Evolutionary conservation across 306 rosid genomes (phyloP).

Genomic region (Casuarina glauca): DNA sequence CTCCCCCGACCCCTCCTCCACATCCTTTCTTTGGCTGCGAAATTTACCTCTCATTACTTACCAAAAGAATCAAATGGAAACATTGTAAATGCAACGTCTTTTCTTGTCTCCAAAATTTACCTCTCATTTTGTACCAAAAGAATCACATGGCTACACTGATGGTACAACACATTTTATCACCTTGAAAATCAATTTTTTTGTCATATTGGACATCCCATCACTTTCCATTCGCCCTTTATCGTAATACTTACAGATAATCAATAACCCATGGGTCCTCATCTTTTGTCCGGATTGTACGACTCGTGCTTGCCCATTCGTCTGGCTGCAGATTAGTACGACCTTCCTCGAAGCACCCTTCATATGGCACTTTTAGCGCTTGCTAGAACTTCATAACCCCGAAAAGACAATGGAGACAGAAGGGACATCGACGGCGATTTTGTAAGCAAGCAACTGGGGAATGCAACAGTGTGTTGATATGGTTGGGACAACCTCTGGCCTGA

Average conservation of each 20-base stretch:
- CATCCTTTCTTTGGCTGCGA: neutral
- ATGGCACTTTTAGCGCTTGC: neutral
- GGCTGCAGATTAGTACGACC: constrained; percentile 14
- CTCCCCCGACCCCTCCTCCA: neutral
- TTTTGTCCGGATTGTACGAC: no score
- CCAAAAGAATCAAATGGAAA: neutral
- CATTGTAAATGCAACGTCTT: neutral
- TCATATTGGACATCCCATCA: neutral
- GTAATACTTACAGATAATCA: neutral
- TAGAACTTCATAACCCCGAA: neutral
- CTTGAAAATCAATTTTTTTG: no score
- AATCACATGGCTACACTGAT: no score
- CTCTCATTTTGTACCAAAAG: no score
- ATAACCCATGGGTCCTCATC: neutral
- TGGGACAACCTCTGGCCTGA: no score
- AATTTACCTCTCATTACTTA: neutral
- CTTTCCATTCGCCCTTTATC: neutral
- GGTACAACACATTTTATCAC: no score
- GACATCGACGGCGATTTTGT: no score
- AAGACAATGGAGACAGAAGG: no score
- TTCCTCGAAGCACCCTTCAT: constrained; percentile 29
- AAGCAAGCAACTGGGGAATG: no score
- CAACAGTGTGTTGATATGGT: no score
- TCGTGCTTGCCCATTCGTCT: neutral
- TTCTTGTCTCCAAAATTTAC: no score